phyloP scores from a whole-genome alignment of 164 flowering plant species.

The Vitis rupestris region DNA sequence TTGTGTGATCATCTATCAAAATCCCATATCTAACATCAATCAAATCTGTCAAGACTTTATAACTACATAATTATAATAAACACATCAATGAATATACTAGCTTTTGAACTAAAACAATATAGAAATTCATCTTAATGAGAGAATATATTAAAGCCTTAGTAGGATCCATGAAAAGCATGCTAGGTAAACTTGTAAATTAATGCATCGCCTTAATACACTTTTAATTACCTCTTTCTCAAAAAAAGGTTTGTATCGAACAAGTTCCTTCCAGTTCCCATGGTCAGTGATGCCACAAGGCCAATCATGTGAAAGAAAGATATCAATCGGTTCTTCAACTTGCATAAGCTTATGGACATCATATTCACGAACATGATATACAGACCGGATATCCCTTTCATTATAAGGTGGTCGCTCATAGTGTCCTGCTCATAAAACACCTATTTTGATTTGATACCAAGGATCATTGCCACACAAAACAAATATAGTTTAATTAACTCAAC shows the following conservation, averaged over 20 bases:
- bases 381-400: conserved; percentile 68
- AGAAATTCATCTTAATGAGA: too few species aligned
- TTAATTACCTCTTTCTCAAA: conserved; percentile 76
- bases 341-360: conserved; percentile 87
- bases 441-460: not conserved
- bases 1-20: too few species aligned
- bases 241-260: conserved; percentile 63
- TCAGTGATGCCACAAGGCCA: conserved; percentile 98
- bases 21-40: too few species aligned
- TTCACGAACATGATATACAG: conserved; percentile 93
- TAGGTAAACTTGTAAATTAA: not conserved
- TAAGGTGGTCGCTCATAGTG: conserved; percentile 93
- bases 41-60: too few species aligned
- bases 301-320: conserved; percentile 96
- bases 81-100: too few species aligned
- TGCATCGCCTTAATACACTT: not conserved
- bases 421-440: conserved; percentile 55
- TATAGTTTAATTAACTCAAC: not conserved
- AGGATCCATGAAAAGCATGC: not conserved
- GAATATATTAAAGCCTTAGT: not conserved
- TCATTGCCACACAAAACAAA: not conserved
- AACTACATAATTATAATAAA: too few species aligned
- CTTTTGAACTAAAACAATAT: too few species aligned
- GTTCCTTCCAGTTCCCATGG: conserved; percentile 61
- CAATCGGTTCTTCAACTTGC: conserved; percentile 84